Evolutionary conservation across 129 eudicot genomes (phyloP), one percentile per base, ranked within the genome.

Genomic region (Oenanthe sinensis): DNA sequence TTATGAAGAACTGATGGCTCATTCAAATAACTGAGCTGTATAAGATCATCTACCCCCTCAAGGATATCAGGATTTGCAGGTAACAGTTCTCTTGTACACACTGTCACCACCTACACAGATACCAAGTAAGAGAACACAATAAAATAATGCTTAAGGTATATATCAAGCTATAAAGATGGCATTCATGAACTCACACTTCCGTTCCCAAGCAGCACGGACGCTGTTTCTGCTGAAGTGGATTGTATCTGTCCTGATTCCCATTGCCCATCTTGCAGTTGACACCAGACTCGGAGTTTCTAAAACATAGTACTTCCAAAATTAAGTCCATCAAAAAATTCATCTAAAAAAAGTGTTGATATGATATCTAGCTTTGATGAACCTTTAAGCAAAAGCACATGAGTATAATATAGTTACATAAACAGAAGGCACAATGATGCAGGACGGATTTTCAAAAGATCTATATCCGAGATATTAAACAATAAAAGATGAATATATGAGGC

Each of bases 221-320:
- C 90, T 80, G 87, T 87, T 79, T 93, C 90, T 52, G 87, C 88
- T 42, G 83, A 83, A 63, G 88, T 89, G 75, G 98, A 94, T 69
- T 86, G 96, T 81, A 91, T 84, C 72, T 80, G 85, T 60, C 98
- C 98, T 80, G 79, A 82, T 82, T 88, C 96, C 98, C 98, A 94
- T 47, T 78, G 88, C 77, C 97, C 88, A 60, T 82, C 85, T 65
- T n/a, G n/a, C n/a, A n/a, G n/a, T n/a, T n/a, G n/a, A n/a, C n/a
- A n/a, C n/a, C n/a, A n/a, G n/a, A n/a, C 49, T 80, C 90, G 90
- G n/a, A 91, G 97, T 88, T 88, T 93, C 98, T 94, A 88, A 84
- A 89, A 82, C 79, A 65, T 30, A 74, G 37, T 58, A 83, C 16
- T 69, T 43, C 74, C 24, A 52, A 42, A 9, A 62, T 80, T 0